Base-by-base conservation (phyloP, 148 eudicot genomes). In the Amaranthus palmeri region DNA sequence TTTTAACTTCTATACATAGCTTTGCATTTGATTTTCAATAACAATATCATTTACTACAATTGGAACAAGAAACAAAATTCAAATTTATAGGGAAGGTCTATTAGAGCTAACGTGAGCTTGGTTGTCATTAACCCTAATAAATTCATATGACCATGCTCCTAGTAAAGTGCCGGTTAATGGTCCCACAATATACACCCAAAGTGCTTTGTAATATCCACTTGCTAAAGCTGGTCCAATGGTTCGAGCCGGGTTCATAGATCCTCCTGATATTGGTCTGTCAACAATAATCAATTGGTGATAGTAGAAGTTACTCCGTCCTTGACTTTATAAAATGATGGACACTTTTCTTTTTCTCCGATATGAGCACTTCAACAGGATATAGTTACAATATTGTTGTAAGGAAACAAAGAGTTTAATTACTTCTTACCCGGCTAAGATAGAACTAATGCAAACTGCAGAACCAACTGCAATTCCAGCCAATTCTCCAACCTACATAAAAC, bases 171-270 rank as follows among this genome's bases (percentile, higher is more conserved):
- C 90, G 4, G 72, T 65, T 1, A 80, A 45, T 7, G 96, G 92
- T 2, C 92, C 92, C 40, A 82, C 52, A 44, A 88, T 57, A 40
- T 90, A 90, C 4, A 88, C 86, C 96, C 92, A 86, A 52, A 90
- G 47, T 3, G 83, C 89, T 49, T 83, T 79, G 77, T 85, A 90
- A 61, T 81, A 63, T 13, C 64, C 65, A 69, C 90, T 88, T 1
- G 96, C 90, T 68, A 90, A 12, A n/a, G 92, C 92, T 17, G 96
- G 96, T 0, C 96, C 96, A 18, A 86, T 36, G 3, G 88, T 78
- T 72, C 89, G 80, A 50, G 87, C 92, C 4, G 92, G 96, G 82
- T 90, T 88, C 96, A 90, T 90, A 8, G 92, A 90, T 52, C 96
- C 96, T 0, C 92, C 96, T 54, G 96, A 90, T 69, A 90, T 55